Evolutionary conservation across 2,329 filamentous ascomycete genomes (phyloP).

Genomic region (Colletotrichum sp.): DNA sequence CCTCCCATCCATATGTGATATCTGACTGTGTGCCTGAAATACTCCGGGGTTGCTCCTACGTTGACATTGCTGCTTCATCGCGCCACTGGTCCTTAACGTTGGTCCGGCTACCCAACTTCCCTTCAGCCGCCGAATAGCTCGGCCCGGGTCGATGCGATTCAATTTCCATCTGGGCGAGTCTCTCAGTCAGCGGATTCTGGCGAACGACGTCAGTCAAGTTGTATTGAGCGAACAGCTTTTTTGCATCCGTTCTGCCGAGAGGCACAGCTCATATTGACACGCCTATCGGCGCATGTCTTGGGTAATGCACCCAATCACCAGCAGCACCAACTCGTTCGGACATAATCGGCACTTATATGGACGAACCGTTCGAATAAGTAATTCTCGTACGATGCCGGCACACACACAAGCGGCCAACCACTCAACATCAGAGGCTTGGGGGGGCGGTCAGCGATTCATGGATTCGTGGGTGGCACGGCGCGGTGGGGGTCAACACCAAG

Average conservation of each 20-base stretch:
- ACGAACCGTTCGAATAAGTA: not conserved
- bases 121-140: not conserved
- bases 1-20: not conserved
- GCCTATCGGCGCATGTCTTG: not conserved
- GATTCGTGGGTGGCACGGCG: not conserved
- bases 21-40: not conserved
- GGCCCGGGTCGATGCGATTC: not conserved
- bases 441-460: conserved; percentile 1
- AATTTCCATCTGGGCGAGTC: not conserved
- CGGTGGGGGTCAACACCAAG: not conserved
- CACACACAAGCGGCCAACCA: not conserved
- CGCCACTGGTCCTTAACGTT: not conserved
- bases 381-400: not conserved
- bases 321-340: not conserved
- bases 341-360: not conserved
- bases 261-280: not conserved
- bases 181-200: not conserved
- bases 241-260: not conserved
- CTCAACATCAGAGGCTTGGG: not conserved
- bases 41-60: not conserved
- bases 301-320: not conserved
- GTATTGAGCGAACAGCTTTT: not conserved
- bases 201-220: not conserved
- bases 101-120: not conserved
- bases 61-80: not conserved